These are phyloP conservation scores for peach (Prunus persica) DNA, from an alignment of 306 rosid species.

Conservation along the genomic window Prunus_persica_NCBIv2 NC_034009.1:45163001-45163500, in stretches of 20 bases:
- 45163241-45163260: not conserved
- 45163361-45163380: constrained; percentile 69
- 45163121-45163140: constrained; percentile 76
- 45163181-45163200: not conserved
- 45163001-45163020: no score
- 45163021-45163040: no score
- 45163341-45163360: constrained; percentile 82
- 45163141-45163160: constrained; percentile 81
- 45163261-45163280: not conserved
- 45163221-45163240: not conserved
- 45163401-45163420: no score
- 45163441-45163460: no score
- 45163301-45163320: constrained; percentile 15
- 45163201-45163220: no score
- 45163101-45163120: constrained; percentile 93
- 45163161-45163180: constrained; percentile 93
- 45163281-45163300: not conserved
- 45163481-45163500: no score
- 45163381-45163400: not conserved
- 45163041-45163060: no score
- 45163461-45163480: no score
- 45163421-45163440: no score
- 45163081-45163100: constrained; percentile 52
- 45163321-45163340: constrained; percentile 95
- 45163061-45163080: not conserved